Evolutionary conservation across 192 early-diverging fungal species (phyloP), one percentile per base, ranked within the genome.

Genomic region (Phlyctochytrium bullatum): DNA sequence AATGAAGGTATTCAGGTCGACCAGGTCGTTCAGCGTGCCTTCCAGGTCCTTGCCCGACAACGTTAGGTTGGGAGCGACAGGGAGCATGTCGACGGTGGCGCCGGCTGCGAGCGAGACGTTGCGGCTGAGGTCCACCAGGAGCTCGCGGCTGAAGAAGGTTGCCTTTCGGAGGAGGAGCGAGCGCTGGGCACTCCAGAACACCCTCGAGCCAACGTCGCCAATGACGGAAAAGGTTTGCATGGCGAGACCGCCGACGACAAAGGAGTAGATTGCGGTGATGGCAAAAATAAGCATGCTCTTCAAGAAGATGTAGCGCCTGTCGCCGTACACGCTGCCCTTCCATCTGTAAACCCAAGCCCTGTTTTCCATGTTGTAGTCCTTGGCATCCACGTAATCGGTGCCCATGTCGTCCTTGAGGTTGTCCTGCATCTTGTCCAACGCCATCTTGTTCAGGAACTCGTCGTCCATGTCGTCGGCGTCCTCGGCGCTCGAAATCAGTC

Each of bases 181-280:
- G n/a, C 57, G 29, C 47, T 79, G 78, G 1, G 32, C 32, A 34
- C 67, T 23, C 73, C 74, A 79, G 63, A 63, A 79, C 4, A 73
- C 17, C 3, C 66, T 31, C 33, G 47, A 34, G 0, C 52, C 71
- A 24, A 52, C 40, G 2, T n/a, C 2, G 12, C 14, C 14, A 20
- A 36, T 50, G 6, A 27, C 12, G 27, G 27, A 27, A 12, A 66
- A 30, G 12, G 32, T 73, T 1, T 6, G 16, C 24, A 33, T 36
- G 1, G 62, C 62, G 2, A 72, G 16, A 33, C 40, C 56, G 2
- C 65, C 68, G 3, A 63, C 64, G 36, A 16, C 47, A 62, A 73
- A 53, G 54, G 76, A 79, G 59, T 71, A 76, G 2, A 60, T 67
- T 14, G 51, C n/a, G 36, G 71, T 66, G 2, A 73, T 3, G 29